A percentile compares a stretch with the other conserved stretches of the same genome.
phyloP scores from a whole-genome alignment of 225 moss, liverwort and hornwort genomes.

The Rhytidiadelphus loreus region DNA sequence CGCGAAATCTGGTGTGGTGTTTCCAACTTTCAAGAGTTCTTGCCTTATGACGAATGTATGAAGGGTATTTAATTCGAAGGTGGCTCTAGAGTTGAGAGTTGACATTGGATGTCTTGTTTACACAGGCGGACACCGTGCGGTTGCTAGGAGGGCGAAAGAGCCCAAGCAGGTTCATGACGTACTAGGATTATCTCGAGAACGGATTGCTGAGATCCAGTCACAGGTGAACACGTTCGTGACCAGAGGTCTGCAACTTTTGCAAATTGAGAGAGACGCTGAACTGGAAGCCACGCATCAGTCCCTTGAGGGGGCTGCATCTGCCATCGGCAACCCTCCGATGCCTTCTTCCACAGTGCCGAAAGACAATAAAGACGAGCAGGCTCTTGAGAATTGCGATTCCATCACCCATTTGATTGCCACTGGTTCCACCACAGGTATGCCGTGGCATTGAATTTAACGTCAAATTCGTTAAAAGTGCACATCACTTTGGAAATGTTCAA shows the following conservation, averaged over 20 bases:
- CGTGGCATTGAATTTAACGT: background rate
- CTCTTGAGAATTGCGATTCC: constrained; percentile 63
- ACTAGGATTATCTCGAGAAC: constrained; percentile 56
- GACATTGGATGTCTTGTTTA: background rate
- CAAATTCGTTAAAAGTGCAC: background rate
- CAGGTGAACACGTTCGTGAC: constrained; percentile 62
- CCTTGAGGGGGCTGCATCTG: constrained; percentile 59
- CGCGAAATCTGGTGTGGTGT: constrained; percentile 62
- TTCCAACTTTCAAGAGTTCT: background rate
- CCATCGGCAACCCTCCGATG: constrained; percentile 7
- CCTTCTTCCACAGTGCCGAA: constrained; percentile 7
- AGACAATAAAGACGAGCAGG: constrained; percentile 45
- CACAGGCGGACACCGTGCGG: constrained; percentile 73
- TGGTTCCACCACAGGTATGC: constrained; percentile 84
- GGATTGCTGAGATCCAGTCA: constrained; percentile 52
- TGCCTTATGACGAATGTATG: background rate
- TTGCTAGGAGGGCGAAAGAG: constrained; percentile 53
- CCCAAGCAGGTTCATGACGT: constrained; percentile 55
- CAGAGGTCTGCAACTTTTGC: constrained; percentile 61
- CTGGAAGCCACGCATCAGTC: constrained; percentile 90
- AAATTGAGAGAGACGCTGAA: constrained; percentile 83
- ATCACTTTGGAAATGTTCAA: background rate
- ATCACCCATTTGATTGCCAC: constrained; percentile 62
- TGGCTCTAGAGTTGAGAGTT: background rate
- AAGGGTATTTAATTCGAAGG: background rate